Percentiles rank a stretch among this genome's conserved stretches.
Evolutionary conservation across 352 stramenopile species (phyloP).

Genomic region (Globisporangium irregulare): DNA sequence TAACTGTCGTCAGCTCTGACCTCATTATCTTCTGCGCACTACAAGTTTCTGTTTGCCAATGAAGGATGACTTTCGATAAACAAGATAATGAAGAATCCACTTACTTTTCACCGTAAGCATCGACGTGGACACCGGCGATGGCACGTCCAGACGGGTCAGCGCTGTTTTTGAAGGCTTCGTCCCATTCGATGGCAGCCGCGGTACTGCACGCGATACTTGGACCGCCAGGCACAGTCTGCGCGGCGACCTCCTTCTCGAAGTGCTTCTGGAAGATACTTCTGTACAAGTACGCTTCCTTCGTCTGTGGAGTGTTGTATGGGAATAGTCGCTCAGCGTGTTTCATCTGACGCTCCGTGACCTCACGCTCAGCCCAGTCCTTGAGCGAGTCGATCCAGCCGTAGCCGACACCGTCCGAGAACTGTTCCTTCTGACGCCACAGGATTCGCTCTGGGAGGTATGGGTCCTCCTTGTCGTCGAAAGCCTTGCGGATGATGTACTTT

Average conservation of each 20-base stretch:
- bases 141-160: conserved; percentile 95
- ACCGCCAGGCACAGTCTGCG: conserved; percentile 95
- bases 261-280: conserved; percentile 98
- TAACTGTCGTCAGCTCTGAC: not conserved
- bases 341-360: conserved; percentile 96
- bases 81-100: conserved; percentile 1
- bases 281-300: conserved; percentile 97
- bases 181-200: conserved; percentile 97
- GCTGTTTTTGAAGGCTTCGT: conserved; percentile 92
- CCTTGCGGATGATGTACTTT: conserved; percentile 99
- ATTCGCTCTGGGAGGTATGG: conserved; percentile 97
- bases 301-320: conserved; percentile 97
- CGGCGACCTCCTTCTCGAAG: conserved; percentile 95
- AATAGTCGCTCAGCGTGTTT: conserved; percentile 93
- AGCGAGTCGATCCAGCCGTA: conserved; percentile 99
- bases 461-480: conserved; percentile 96
- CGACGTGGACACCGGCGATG: conserved; percentile 94
- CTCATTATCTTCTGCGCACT: not conserved
- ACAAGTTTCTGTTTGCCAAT: conserved; percentile 1
- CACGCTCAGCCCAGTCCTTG: conserved; percentile 92
- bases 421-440: conserved; percentile 99
- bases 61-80: not conserved
- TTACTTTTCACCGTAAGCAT: conserved; percentile 78
- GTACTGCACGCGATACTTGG: conserved; percentile 99
- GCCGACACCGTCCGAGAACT: conserved; percentile 99